phyloP scores from a whole-genome alignment of 306 rosid species.

The Phaseolus lunatus region DNA sequence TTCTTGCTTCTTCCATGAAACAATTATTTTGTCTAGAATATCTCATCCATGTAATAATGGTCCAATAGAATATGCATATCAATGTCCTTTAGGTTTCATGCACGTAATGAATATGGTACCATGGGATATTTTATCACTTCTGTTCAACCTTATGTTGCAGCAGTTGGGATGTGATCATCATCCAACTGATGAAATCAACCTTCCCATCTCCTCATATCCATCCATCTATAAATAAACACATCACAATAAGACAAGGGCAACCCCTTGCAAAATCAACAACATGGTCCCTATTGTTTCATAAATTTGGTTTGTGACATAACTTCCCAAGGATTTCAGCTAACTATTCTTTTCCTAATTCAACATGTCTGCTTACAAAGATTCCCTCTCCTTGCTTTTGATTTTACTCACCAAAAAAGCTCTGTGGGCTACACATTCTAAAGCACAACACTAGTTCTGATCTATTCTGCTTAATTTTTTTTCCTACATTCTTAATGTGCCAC shows the following conservation, averaged over 20 bases:
- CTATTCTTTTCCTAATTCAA: conserved; percentile 18
- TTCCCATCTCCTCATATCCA: conserved; percentile 49
- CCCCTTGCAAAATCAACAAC: conserved; percentile 47
- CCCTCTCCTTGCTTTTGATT: conserved; percentile 44
- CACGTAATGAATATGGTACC: conserved; percentile 43
- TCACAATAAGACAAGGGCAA: conserved; percentile 48
- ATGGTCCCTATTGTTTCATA: conserved; percentile 17
- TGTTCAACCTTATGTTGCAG: conserved; percentile 56
- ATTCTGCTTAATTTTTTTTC: not conserved
- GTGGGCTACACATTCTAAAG: conserved; percentile 29
- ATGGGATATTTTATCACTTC: conserved; percentile 46
- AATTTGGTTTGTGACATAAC: conserved; percentile 39
- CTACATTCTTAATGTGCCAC: not conserved
- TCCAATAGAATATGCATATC: conserved; percentile 45
- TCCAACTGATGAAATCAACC: conserved; percentile 55
- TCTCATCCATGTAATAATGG: conserved; percentile 47
- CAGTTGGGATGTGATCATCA: conserved; percentile 62
- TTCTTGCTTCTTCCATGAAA: conserved; percentile 36
- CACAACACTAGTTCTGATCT: not conserved
- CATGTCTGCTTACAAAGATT: conserved; percentile 42
- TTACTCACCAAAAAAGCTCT: conserved; percentile 32
- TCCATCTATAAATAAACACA: conserved; percentile 46
- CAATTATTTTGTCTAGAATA: conserved; percentile 51
- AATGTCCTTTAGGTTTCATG: conserved; percentile 49
- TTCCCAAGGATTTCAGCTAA: conserved; percentile 26